Evolutionary conservation across 2,329 filamentous ascomycete genomes (phyloP), one percentile per base, ranked within the genome.

Genomic region (Fusarium fracticaudum): DNA sequence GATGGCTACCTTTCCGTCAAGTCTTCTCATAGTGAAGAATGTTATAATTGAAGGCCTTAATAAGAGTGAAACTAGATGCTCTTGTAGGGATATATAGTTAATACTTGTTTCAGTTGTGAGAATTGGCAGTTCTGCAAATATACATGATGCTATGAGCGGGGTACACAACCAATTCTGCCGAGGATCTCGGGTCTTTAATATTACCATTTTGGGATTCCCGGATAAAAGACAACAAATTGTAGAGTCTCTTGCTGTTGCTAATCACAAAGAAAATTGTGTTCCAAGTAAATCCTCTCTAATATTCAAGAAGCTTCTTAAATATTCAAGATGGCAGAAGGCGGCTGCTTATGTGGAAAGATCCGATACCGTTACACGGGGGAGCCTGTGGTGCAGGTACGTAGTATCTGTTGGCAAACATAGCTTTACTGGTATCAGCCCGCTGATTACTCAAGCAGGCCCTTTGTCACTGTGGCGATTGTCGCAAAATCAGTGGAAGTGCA

Each of bases 1-100:
- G 24, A 45, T 45, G 44, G 24, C 24, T 45, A 45, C 26, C 44
- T 45, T 45, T 6, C 44, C 24, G 44, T 26, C 44, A 45, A 45
- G 44, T 26, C 44, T 17, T 26, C 24, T 4, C 44, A 45, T 45
- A 20, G 44, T 20, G 24, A 45, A 3, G 24, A 9, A 9, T 26
- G 17, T 4, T 44, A 18, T 18, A 8, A 5, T 13, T 44, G 0
- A 24, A 18, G 10, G n/a, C 10, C 5, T 4, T 7, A 26, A 45
- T 10, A 4, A 9, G 8, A 26, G 24, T 20, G 17, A 45, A 4
- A 20, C 5, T 26, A 5, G 8, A 45, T 26, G 2, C 5, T 20
- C 7, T 45, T 2, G 3, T 45, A 20, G 43, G n/a, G 2, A 12
- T 26, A 20, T 20, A 45, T 26, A 6, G 8, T 45, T 20, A 10